A percentile compares a stretch with the other conserved stretches of the same genome.
These are phyloP conservation scores for Aureobasidium musti DNA, from an alignment of 2,329 filamentous ascomycete species.

Conservation along the genomic window DNA sequence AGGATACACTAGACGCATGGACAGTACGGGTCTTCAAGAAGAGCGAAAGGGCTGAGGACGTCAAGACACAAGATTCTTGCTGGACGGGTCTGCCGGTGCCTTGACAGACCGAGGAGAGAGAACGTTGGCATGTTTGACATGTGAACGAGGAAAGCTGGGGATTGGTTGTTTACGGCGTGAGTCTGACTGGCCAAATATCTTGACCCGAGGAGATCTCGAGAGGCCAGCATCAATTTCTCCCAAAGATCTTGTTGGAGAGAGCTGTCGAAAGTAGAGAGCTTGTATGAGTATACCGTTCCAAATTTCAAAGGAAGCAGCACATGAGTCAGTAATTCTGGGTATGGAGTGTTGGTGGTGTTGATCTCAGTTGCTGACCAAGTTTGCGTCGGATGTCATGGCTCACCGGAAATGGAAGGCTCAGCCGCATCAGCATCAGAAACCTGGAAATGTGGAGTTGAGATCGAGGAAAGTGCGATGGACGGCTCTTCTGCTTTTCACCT, in stretches of 20 bases:
- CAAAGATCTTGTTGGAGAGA: neutral
- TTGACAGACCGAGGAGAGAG: neutral
- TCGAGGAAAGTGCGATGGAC: slow-evolving; percentile 12
- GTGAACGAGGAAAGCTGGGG: slow-evolving; percentile 13
- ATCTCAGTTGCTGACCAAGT: neutral
- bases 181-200: slow-evolving; percentile 1
- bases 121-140: slow-evolving; percentile 9
- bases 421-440: slow-evolving; percentile 1
- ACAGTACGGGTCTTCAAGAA: neutral
- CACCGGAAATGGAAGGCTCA: slow-evolving; percentile 24
- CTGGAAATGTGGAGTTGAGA: slow-evolving; percentile 18
- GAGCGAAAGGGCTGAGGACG: neutral
- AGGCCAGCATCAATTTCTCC: neutral
- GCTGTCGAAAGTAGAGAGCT: too few species aligned
- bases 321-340: too few species aligned
- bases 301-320: too few species aligned
- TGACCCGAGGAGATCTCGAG: slow-evolving; percentile 1
- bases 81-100: neutral
- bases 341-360: neutral
- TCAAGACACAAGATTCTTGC: neutral
- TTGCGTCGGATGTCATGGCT: neutral
- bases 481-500: neutral
- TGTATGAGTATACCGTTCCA: too few species aligned
- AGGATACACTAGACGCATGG: neutral
- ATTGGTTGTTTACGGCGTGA: neutral